Evolutionary conservation across 805 yeast genomes (phyloP).

Genomic region (Pichia rugopelliculosa): DNA sequence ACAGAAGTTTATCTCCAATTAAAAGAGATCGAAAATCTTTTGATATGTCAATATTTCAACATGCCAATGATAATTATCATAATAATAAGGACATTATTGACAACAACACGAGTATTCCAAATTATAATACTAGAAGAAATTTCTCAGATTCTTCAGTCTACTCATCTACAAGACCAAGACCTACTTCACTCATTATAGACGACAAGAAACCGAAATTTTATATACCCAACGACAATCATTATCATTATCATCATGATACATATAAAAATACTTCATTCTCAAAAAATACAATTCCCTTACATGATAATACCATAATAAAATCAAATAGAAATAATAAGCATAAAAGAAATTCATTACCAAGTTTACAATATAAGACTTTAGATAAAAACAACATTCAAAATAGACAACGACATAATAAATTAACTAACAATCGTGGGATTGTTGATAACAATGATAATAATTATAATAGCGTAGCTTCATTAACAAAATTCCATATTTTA

Average conservation of each 20-base stretch:
- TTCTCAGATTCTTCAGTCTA: conserved; percentile 6
- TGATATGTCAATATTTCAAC: not conserved
- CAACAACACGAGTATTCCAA: too few species aligned
- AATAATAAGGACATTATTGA: too few species aligned
- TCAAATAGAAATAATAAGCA: not conserved
- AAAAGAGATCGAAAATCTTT: conserved; percentile 3
- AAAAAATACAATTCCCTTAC: not conserved
- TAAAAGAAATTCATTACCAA: not conserved
- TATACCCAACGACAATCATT: not conserved
- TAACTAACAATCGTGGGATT: not conserved
- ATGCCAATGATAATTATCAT: not conserved
- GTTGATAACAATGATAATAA: not conserved
- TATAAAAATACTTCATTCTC: not conserved
- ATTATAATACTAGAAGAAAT: too few species aligned
- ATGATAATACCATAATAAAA: not conserved
- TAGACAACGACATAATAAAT: not conserved
- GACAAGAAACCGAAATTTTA: not conserved
- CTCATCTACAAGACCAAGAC: conserved; percentile 4
- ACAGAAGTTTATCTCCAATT: not conserved
- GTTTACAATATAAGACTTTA: not conserved
- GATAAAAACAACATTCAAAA: not conserved
- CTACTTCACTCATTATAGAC: conserved; percentile 1
- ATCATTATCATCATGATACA: not conserved
- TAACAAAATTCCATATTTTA: not conserved
- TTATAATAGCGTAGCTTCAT: not conserved